A percentile compares a stretch with the other conserved stretches of the same genome.
phyloP scores from a whole-genome alignment of 2,329 filamentous ascomycete genomes.

The Phaeosphaeriaceae sp. region DNA sequence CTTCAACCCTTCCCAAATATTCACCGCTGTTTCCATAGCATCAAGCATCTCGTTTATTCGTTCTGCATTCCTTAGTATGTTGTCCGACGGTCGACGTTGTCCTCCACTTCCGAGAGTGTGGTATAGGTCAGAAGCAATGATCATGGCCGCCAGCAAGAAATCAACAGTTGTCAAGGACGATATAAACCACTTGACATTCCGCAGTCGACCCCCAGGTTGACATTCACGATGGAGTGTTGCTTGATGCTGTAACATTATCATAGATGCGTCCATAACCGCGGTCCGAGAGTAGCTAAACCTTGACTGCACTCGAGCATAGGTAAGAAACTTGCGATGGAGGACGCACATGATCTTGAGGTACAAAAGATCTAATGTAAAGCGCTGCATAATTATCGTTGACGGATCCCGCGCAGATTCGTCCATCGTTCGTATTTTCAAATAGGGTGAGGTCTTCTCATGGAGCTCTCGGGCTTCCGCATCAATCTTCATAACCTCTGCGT shows the following conservation, averaged over 20 bases:
- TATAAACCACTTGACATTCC: conserved; percentile 78
- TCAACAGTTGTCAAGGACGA: conserved; percentile 81
- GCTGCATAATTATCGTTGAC: conserved; percentile 73
- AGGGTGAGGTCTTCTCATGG: conserved; percentile 73
- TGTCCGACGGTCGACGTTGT: conserved; percentile 40
- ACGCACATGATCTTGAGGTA: conserved; percentile 90
- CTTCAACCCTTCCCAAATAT: conserved; percentile 80
- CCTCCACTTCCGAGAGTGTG: conserved; percentile 62
- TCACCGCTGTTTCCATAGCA: conserved; percentile 72
- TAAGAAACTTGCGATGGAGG: conserved; percentile 85
- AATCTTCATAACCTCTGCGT: conserved; percentile 67
- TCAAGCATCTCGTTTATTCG: conserved; percentile 75
- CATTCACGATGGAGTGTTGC: conserved; percentile 77
- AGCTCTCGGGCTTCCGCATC: conserved; percentile 64
- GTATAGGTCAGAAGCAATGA: conserved; percentile 82
- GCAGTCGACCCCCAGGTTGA: conserved; percentile 72
- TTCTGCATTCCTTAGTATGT: conserved; percentile 55
- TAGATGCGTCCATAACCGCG: conserved; percentile 83
- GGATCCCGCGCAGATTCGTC: conserved; percentile 77
- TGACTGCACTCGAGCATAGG: conserved; percentile 73
- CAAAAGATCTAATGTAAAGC: conserved; percentile 82
- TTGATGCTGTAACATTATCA: conserved; percentile 81
- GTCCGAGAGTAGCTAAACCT: conserved; percentile 84
- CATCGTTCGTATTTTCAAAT: conserved; percentile 76
- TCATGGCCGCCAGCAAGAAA: conserved; percentile 84